A percentile compares a stretch with the other conserved stretches of the same genome.
These are phyloP conservation scores for Thecaphora thlaspeos DNA, from an alignment of 1,284 basidiomycete genomes.

Conservation along the genomic window DNA sequence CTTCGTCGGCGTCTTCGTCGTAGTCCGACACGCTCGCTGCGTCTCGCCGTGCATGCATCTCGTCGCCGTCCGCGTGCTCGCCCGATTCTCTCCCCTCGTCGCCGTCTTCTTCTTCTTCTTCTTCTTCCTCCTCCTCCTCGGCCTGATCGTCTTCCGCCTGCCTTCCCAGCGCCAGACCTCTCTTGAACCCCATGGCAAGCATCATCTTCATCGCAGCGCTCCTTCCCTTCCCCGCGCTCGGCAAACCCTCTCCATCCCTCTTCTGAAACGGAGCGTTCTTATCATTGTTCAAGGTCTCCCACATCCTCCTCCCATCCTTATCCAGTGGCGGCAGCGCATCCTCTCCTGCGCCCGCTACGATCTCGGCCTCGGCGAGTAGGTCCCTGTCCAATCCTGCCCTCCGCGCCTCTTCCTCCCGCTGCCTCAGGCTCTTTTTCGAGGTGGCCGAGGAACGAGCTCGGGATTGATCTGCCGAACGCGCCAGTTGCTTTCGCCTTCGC, in stretches of 20 bases:
- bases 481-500: constrained; percentile 5
- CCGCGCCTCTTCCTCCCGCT: constrained; percentile 21
- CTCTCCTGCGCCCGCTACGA: constrained; percentile 24
- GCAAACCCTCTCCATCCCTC: constrained; percentile 9
- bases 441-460: neutral
- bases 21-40: neutral
- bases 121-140: constrained; percentile 1
- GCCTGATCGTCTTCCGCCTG: constrained; percentile 2
- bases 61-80: constrained; percentile 1
- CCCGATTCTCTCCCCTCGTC: constrained; percentile 6
- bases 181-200: constrained; percentile 42
- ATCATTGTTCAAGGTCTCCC: constrained; percentile 2
- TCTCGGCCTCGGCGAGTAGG: constrained; percentile 32
- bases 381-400: constrained; percentile 24
- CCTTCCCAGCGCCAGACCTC: constrained; percentile 23
- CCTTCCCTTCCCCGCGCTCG: constrained; percentile 3
- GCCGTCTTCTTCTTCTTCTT: constrained; percentile 14
- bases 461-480: neutral
- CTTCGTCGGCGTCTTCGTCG: constrained; percentile 12
- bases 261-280: neutral
- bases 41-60: neutral
- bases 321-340: constrained; percentile 12
- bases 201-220: constrained; percentile 39
- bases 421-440: constrained; percentile 4
- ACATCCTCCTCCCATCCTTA: constrained; percentile 7